phyloP scores from a whole-genome alignment of 2,329 filamentous ascomycete species.

The Clarireedia hainanense region DNA sequence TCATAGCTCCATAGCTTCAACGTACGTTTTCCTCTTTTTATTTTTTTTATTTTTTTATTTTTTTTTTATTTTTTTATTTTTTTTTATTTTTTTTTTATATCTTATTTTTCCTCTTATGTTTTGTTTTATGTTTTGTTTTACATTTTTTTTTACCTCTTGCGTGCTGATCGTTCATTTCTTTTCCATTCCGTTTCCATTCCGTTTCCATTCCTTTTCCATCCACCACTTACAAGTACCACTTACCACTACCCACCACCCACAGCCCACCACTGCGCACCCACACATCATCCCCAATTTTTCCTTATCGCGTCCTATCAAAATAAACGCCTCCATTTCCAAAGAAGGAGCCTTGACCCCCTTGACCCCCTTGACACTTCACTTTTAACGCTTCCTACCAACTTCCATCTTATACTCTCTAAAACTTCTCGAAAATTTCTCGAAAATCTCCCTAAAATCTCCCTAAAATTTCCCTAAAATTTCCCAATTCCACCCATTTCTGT shows the following conservation, averaged over 20 bases:
- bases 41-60: no score
- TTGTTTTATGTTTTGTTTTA: background rate
- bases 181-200: background rate
- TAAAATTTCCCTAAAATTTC: background rate
- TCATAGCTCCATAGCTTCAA: no score
- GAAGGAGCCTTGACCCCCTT: background rate
- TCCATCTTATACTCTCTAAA: background rate
- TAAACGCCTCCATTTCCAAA: background rate
- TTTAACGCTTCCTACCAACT: background rate
- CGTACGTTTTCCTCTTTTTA: no score
- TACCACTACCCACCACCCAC: no score
- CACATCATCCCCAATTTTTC: background rate
- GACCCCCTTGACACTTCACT: background rate
- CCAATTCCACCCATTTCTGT: background rate
- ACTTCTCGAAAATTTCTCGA: background rate
- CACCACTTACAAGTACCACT: no score
- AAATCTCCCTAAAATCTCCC: background rate
- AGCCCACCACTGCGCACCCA: no score
- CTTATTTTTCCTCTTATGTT: no score
- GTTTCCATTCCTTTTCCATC: background rate
- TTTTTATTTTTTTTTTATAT: no score
- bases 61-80: no score
- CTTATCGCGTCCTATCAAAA: conserved; percentile 8
- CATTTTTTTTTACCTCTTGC: background rate
- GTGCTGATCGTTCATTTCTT: conserved; percentile 2